phyloP scores from a whole-genome alignment of 108 stramenopile genomes.

The Schizochytrium sp. region DNA sequence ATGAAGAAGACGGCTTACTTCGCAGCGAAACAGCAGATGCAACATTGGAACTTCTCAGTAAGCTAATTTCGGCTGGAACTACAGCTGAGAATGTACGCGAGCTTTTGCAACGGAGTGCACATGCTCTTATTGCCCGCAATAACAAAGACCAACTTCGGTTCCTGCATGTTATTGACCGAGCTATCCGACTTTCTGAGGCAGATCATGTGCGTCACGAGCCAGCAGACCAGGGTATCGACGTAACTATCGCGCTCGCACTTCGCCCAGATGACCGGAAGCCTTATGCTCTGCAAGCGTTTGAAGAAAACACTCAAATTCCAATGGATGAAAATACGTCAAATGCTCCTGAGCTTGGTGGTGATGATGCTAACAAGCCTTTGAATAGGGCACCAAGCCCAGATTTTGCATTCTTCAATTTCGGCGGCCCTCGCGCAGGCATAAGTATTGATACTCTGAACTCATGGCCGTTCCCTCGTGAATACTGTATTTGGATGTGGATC shows the following conservation, averaged over 20 bases:
- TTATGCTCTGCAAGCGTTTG: constrained; percentile 26
- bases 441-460: neutral
- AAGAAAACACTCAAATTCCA: neutral
- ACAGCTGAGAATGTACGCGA: constrained; percentile 3
- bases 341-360: neutral
- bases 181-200: neutral
- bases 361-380: neutral
- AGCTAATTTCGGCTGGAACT: constrained; percentile 50
- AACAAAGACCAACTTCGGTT: constrained; percentile 31
- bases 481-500: constrained; percentile 37
- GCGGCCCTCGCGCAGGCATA: neutral
- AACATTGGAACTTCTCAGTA: constrained; percentile 16
- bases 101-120: neutral
- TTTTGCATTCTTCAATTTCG: constrained; percentile 29
- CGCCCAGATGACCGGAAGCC: constrained; percentile 34
- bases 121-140: constrained; percentile 16
- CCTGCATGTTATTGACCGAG: constrained; percentile 38
- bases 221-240: neutral
- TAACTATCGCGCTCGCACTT: neutral
- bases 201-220: neutral
- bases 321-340: neutral
- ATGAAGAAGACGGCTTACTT: neutral
- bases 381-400: neutral
- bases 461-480: constrained; percentile 51
- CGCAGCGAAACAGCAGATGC: constrained; percentile 36